Percentiles rank a stretch among this genome's conserved stretches.
phyloP scores from a whole-genome alignment of 352 stramenopile species.

The Pythium graminicola region DNA sequence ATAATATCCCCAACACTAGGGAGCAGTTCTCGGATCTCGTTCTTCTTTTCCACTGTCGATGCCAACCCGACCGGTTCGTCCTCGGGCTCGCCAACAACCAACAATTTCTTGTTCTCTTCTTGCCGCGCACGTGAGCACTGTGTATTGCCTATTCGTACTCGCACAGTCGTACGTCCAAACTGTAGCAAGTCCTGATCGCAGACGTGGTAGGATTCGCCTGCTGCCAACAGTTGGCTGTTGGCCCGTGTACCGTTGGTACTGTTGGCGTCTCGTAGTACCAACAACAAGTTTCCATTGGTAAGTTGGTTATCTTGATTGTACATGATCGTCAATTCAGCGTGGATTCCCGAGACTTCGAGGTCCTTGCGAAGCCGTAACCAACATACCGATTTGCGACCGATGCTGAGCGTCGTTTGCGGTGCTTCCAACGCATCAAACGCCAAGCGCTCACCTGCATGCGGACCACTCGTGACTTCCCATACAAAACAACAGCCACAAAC shows the following conservation, averaged over 20 bases:
- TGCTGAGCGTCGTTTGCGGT: slow-evolving; percentile 17
- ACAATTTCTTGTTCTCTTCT: not conserved
- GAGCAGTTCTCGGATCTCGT: not conserved
- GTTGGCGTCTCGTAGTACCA: slow-evolving; percentile 27
- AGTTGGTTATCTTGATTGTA: not conserved
- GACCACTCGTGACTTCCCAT: slow-evolving; percentile 22
- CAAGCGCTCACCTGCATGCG: slow-evolving; percentile 14
- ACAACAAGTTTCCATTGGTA: not conserved
- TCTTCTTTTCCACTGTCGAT: not conserved
- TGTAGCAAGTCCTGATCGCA: slow-evolving; percentile 34
- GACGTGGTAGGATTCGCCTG: slow-evolving; percentile 26
- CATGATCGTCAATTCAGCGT: slow-evolving; percentile 37
- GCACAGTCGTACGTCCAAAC: slow-evolving; percentile 27
- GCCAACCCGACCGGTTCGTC: not conserved
- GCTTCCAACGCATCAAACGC: not conserved
- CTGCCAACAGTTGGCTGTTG: slow-evolving; percentile 30
- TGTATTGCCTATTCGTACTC: slow-evolving; percentile 10
- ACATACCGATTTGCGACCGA: slow-evolving; percentile 43
- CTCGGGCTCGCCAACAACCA: not conserved
- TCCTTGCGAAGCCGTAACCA: slow-evolving; percentile 44
- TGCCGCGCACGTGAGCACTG: not conserved
- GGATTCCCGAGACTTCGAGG: slow-evolving; percentile 51
- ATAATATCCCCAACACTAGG: slow-evolving; percentile 1
- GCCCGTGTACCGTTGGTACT: slow-evolving; percentile 59
- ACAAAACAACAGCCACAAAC: slow-evolving; percentile 31